Evolutionary conservation across 345 rosid species (phyloP), one percentile per base, ranked within the genome.

Genomic region (Cardamine chenopodiifolia): DNA sequence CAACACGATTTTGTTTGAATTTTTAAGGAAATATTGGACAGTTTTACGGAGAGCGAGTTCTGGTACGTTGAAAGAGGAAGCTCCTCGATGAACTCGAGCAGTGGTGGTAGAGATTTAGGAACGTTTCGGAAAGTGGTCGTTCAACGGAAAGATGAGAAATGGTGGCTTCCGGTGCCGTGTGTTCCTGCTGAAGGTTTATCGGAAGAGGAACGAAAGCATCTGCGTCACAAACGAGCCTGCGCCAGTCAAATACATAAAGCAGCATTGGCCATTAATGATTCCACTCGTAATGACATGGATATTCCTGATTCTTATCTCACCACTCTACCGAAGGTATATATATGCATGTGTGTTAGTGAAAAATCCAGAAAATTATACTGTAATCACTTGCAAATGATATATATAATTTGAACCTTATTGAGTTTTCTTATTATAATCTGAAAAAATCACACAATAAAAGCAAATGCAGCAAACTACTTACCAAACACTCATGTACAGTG

Each of bases 151-250:
- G 98, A 95, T 37, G 98, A 95, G 77, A 92, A 92, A 80, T 95
- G 99, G 99, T 92, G 99, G 98, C 81, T 95, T 54, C 99, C 98
- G 0, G 86, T 92, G 55, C 98, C 99, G 1, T 92, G 94, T 67
- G 89, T 95, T 70, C 92, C 90, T 49, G 82, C 85, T 10, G 84
- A 69, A n/a, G 97, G 98, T 37, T 87, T 95, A 28, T 89, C 97
- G 0, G 97, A 90, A 67, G 83, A 86, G 34, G 85, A 92, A 44
- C 84, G 88, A 77, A 90, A 89, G 72, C 65, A 84, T 29, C 68
- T 89, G 82, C 70, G 84, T 25, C 84, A 92, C 66, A 89, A 87
- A 79, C 90, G 94, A 0, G 89, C 88, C 73, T 85, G 90, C 1
- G 86, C 94, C 6, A 86, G 80, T 78, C 99, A 95, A 52, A 92